phyloP scores from a whole-genome alignment of 177 flowering plant species.

The Tripterygium wilfordii region DNA sequence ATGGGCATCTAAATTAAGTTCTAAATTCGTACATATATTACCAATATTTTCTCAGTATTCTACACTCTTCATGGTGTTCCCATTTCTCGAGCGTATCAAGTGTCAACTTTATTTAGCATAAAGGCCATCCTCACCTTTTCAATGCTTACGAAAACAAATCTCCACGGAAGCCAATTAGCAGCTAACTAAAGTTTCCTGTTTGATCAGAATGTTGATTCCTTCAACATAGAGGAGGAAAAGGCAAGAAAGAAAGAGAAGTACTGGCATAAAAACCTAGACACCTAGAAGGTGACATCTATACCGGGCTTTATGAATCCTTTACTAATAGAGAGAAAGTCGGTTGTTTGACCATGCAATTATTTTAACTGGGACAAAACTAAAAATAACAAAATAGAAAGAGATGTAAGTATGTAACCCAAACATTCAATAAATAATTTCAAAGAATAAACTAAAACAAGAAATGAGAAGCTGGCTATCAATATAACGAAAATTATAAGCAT shows the following conservation, averaged over 20 bases:
- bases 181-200: slow-evolving; percentile 28
- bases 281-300: slow-evolving; percentile 2
- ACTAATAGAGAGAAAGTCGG: too few species aligned
- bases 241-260: slow-evolving; percentile 8
- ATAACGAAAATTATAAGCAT: slow-evolving; percentile 2
- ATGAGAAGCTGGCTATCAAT: not conserved
- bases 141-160: slow-evolving; percentile 30
- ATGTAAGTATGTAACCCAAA: too few species aligned
- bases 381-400: too few species aligned
- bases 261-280: slow-evolving; percentile 11
- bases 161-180: slow-evolving; percentile 19
- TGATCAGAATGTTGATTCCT: slow-evolving; percentile 48
- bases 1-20: too few species aligned
- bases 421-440: too few species aligned
- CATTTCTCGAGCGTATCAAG: slow-evolving; percentile 15
- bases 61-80: slow-evolving; percentile 19
- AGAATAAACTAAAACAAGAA: too few species aligned
- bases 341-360: too few species aligned
- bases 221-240: slow-evolving; percentile 17
- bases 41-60: slow-evolving; percentile 9
- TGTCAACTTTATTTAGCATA: slow-evolving; percentile 9
- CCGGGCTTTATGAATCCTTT: too few species aligned
- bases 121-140: slow-evolving; percentile 52
- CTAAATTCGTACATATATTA: slow-evolving; percentile 13
- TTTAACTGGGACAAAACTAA: too few species aligned